Evolutionary conservation across 2,329 filamentous ascomycete genomes (phyloP), one percentile per base, ranked within the genome.

Genomic region (Chaetothyriales sp.): DNA sequence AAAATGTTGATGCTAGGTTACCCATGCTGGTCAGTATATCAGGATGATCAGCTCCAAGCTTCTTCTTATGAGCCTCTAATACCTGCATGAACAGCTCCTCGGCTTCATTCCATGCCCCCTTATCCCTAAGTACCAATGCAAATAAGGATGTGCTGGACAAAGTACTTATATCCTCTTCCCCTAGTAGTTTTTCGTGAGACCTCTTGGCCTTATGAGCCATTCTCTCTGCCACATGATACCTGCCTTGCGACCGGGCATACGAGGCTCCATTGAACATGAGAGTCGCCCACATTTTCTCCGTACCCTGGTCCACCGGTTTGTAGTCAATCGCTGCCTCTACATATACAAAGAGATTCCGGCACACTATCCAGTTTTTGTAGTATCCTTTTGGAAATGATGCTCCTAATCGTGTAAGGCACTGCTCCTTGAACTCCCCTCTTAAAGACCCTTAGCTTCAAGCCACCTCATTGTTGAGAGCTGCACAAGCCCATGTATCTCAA

Each of bases 331-430:
- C 29, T 10, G 29, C 15, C n/a, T 49, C 43, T 3, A 52, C 54
- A 56, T 66, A 61, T 8, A 62, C 59, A 49, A 61, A 63, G 0
- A 64, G 55, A n/a, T 44, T 4, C 22, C 22, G 22, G 22, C 22
- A 25, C 22, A 6, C 22, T 25, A 6, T 25, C 22, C 22, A 25
- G 22, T 33, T 60, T 50, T 61, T 54, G 52, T 60, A 63, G 9
- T 58, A 37, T 22, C 51, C 50, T 1, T 25, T 51, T 1, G 60
- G 61, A 48, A 60, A 63, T 9, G 54, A 19, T 6, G 46, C 9
- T 43, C 46, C 29, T 2, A 66, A 48, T 10, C 51, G 55, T 6
- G 13, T 43, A 40, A 64, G 58, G 48, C 53, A 64, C 47, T 51
- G 40, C 18, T 53, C 37, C 48, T 53, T 60, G 64, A 62, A 66